Evolutionary conservation across 306 rosid genomes (phyloP), one percentile per base, ranked within the genome.

Genomic region (Vigna angularis): DNA sequence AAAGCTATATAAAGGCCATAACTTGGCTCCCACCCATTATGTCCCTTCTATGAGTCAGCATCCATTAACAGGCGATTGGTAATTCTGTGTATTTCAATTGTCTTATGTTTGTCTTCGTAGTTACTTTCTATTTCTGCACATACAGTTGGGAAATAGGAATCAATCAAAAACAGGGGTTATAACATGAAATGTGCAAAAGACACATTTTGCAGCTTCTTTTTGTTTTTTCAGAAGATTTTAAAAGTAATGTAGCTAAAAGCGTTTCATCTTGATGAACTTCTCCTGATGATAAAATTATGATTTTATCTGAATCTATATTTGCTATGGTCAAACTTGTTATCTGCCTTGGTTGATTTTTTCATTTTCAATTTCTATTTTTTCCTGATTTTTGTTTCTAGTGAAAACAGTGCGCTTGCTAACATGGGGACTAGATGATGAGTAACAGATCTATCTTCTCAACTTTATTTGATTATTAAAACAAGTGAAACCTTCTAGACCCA

Each of bases 1-100:
- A 11, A 79, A 79, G 78, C 66, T 72, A 51, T 79, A 79, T 57
- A 79, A 79, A 38, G 83, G 83, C 13, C 83, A 51, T 61, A 28
- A 63, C 73, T 72, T 79, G 83, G 83, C 83, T 63, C 83, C 83
- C 40, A 72, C 83, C 8, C 83, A 79, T 72, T 71, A 50, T 24
- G 83, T 79, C 44, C 83, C 83, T 79, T 79, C 83, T 50, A 79
- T 79, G 83, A 79, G 83, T 52, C 73, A 13, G 26, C 83, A 79
- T 79, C 83, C 83, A 26, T 71, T 71, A 13, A 79, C 83, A 38
- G 83, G 78, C 64, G 83, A 79, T 72, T 79, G 83, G 83, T 79
- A 79, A 79, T 62, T 71, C 36, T 52, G 42, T 57, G 15, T 10
- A 7, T 57, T 67, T 77, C 50, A 62, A 62, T 52, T 71, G 36